These are phyloP conservation scores for Senecio squalidus DNA, from an alignment of 140 eudicot genomes.

Conservation along the genomic window DNA sequence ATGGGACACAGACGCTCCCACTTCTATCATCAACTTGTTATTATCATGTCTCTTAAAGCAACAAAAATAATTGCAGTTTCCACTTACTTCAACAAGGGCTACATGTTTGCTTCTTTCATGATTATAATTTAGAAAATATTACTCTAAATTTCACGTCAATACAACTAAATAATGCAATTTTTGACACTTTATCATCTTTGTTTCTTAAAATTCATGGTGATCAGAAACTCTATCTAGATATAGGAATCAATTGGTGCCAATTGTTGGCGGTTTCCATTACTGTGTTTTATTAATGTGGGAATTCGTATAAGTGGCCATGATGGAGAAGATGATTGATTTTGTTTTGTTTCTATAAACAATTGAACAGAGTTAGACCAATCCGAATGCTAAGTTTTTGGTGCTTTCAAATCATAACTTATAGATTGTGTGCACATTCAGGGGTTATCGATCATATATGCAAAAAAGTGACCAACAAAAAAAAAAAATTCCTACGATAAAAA, in stretches of 20 bases:
- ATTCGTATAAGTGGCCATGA: neutral
- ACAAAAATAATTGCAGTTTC: conserved; percentile 24
- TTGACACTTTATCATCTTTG: conserved; percentile 10
- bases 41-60: conserved; percentile 7
- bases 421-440: too few relatives aligned
- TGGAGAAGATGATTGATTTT: neutral
- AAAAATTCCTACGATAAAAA: too few relatives aligned
- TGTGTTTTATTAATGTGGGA: neutral
- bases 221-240: conserved; percentile 15
- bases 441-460: too few relatives aligned
- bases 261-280: conserved; percentile 1
- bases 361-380: neutral
- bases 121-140: conserved; percentile 21
- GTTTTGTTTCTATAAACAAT: neutral
- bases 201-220: conserved; percentile 14
- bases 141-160: conserved; percentile 22
- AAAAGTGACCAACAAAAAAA: too few relatives aligned
- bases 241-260: neutral
- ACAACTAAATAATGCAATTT: conserved; percentile 16
- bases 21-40: conserved; percentile 18
- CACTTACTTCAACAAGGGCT: conserved; percentile 22
- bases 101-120: conserved; percentile 12
- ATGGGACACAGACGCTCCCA: conserved; percentile 22
- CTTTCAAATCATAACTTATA: too few relatives aligned
- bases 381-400: neutral